phyloP scores from a whole-genome alignment of 176 grass and related monocot species.

The Rhynchospora breviuscula region DNA sequence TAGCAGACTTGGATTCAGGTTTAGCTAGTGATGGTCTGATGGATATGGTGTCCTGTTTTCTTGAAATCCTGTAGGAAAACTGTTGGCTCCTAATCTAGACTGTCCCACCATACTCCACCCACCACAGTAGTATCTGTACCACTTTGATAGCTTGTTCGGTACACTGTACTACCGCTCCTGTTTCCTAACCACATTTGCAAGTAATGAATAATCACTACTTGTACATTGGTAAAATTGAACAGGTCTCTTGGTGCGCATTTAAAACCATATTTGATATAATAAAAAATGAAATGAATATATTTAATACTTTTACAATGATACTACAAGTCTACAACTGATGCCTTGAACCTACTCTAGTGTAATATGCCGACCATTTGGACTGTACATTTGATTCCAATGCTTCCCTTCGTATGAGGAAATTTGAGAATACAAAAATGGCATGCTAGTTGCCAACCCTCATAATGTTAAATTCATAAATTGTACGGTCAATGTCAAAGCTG shows the following conservation, averaged over 20 bases:
- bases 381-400: neutral
- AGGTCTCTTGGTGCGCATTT: constrained; percentile 5
- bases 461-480: neutral
- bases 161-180: neutral
- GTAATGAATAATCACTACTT: constrained; percentile 9
- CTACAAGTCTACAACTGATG: neutral
- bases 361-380: neutral
- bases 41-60: neutral
- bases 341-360: neutral
- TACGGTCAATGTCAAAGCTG: neutral
- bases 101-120: neutral
- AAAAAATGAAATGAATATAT: neutral
- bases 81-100: constrained; percentile 3
- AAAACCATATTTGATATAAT: neutral
- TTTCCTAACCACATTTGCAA: constrained; percentile 13
- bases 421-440: neutral
- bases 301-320: neutral
- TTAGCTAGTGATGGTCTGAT: neutral
- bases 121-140: neutral
- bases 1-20: neutral
- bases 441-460: neutral
- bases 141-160: neutral
- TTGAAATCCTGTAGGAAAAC: neutral
- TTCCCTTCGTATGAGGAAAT: neutral
- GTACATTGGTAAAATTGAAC: constrained; percentile 5